Evolutionary conservation across 1,284 basidiomycete genomes (phyloP).

Genomic region (Porogramme epimiltina): DNA sequence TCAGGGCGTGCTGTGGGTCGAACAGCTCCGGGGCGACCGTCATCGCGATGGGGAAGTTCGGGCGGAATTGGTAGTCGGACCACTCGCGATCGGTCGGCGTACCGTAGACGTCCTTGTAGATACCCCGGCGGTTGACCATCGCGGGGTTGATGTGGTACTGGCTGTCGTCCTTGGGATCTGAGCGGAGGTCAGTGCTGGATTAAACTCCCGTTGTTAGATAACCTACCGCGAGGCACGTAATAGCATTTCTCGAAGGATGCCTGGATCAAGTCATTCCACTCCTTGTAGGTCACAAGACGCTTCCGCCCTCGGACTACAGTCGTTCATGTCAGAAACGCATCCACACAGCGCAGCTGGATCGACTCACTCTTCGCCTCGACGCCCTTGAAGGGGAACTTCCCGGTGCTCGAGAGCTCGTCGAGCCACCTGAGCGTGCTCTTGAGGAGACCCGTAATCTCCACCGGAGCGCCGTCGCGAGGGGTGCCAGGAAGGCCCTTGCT

Average conservation of each 20-base stretch:
- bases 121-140: slow-evolving; percentile 88
- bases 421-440: slow-evolving; percentile 95
- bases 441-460: slow-evolving; percentile 93
- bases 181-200: not conserved
- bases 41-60: slow-evolving; percentile 97
- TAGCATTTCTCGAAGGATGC: slow-evolving; percentile 88
- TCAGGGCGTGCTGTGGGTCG: slow-evolving; percentile 77
- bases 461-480: slow-evolving; percentile 92
- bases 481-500: slow-evolving; percentile 95
- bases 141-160: slow-evolving; percentile 72
- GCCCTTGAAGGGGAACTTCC: slow-evolving; percentile 89
- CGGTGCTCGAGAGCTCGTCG: slow-evolving; percentile 61
- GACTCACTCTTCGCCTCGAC: slow-evolving; percentile 80
- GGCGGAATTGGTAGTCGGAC: slow-evolving; percentile 94
- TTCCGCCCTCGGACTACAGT: slow-evolving; percentile 70
- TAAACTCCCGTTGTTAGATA: not conserved
- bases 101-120: slow-evolving; percentile 98
- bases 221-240: slow-evolving; percentile 81
- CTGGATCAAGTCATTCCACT: slow-evolving; percentile 89
- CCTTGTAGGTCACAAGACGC: slow-evolving; percentile 81
- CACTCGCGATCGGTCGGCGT: slow-evolving; percentile 87
- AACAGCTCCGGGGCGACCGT: slow-evolving; percentile 96
- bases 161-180: slow-evolving; percentile 72
- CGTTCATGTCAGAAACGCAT: not conserved
- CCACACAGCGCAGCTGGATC: slow-evolving; percentile 8